Percentiles rank a stretch among this genome's conserved stretches.
These are phyloP conservation scores for Chlamydomonas incerta DNA, from an alignment of 139 green algal species.

Conservation along the genomic window DNA sequence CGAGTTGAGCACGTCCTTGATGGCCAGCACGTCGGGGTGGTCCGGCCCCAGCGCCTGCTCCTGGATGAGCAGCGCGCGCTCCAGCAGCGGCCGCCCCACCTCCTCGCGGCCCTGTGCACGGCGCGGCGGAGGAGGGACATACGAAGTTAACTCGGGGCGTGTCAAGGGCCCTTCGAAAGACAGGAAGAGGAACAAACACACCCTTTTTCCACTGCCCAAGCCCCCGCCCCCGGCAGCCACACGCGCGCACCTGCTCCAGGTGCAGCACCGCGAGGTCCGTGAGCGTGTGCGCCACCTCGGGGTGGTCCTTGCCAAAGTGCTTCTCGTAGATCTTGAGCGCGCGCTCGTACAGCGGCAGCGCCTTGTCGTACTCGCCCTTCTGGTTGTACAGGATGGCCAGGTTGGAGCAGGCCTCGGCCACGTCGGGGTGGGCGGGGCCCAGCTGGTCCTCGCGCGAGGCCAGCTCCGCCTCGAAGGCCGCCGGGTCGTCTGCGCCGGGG, in stretches of 20 bases:
- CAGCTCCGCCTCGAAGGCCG: slow-evolving; percentile 73
- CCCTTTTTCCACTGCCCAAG: no score
- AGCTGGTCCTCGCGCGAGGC: slow-evolving; percentile 59
- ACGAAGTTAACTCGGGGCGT: no score
- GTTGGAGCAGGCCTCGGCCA: slow-evolving; percentile 83
- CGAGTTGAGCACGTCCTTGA: slow-evolving; percentile 88
- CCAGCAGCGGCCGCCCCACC: slow-evolving; percentile 82
- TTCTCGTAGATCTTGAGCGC: slow-evolving; percentile 86
- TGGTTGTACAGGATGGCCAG: slow-evolving; percentile 90
- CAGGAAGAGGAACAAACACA: no score
- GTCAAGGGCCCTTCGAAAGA: neutral
- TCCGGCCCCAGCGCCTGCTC: slow-evolving; percentile 81
- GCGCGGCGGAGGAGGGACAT: neutral
- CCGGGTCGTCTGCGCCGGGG: slow-evolving; percentile 64
- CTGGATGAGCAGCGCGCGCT: slow-evolving; percentile 88
- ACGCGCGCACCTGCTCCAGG: slow-evolving; percentile 78
- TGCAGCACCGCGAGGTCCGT: slow-evolving; percentile 94
- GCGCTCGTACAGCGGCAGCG: slow-evolving; percentile 89
- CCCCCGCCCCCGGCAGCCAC: neutral
- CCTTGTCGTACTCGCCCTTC: slow-evolving; percentile 52
- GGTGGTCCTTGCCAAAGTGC: slow-evolving; percentile 71
- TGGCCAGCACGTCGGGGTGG: slow-evolving; percentile 93
- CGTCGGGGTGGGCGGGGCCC: slow-evolving; percentile 70
- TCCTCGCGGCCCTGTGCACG: slow-evolving; percentile 74
- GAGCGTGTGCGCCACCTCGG: slow-evolving; percentile 92